Percentiles rank a stretch among this genome's conserved stretches.
Evolutionary conservation across 2,329 filamentous ascomycete species (phyloP).

Genomic region (Coleophoma eucalyptorum): DNA sequence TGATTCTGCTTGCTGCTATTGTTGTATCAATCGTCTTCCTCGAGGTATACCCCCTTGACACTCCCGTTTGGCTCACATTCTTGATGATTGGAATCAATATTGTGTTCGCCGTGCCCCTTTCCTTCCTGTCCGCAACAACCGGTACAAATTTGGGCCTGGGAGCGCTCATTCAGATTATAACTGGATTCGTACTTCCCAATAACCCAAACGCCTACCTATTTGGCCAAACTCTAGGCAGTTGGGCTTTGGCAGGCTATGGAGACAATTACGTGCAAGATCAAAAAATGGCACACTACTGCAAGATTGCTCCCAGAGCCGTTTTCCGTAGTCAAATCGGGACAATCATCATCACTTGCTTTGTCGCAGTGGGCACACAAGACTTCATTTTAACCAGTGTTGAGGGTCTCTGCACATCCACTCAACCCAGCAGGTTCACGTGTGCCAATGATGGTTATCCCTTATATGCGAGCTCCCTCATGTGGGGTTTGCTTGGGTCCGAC

Average conservation of each 20-base stretch:
- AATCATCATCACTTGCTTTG: slow-evolving; percentile 37
- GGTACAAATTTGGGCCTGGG: slow-evolving; percentile 39
- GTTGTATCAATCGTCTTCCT: slow-evolving; percentile 30
- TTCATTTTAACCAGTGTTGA: slow-evolving; percentile 34
- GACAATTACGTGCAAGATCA: slow-evolving; percentile 28
- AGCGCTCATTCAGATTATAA: slow-evolving; percentile 38
- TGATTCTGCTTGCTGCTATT: slow-evolving; percentile 31
- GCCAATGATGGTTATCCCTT: slow-evolving; percentile 26
- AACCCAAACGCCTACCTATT: slow-evolving; percentile 35
- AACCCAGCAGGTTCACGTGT: slow-evolving; percentile 13
- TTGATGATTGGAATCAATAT: slow-evolving; percentile 31
- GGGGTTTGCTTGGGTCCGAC: slow-evolving; percentile 31
- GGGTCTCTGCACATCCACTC: slow-evolving; percentile 14
- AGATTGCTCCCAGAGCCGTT: slow-evolving; percentile 36
- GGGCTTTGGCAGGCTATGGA: slow-evolving; percentile 34
- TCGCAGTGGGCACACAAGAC: slow-evolving; percentile 36
- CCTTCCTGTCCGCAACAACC: slow-evolving; percentile 40
- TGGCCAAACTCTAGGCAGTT: slow-evolving; percentile 33
- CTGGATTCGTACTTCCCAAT: slow-evolving; percentile 29
- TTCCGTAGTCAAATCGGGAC: slow-evolving; percentile 39
- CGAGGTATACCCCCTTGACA: slow-evolving; percentile 6
- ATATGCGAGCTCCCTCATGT: slow-evolving; percentile 30
- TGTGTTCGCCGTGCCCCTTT: slow-evolving; percentile 32
- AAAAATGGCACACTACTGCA: slow-evolving; percentile 38
- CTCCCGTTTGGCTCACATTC: slow-evolving; percentile 17